Evolutionary conservation across 257 asterid species (phyloP).

Genomic region (Nicotiana paniculata): DNA sequence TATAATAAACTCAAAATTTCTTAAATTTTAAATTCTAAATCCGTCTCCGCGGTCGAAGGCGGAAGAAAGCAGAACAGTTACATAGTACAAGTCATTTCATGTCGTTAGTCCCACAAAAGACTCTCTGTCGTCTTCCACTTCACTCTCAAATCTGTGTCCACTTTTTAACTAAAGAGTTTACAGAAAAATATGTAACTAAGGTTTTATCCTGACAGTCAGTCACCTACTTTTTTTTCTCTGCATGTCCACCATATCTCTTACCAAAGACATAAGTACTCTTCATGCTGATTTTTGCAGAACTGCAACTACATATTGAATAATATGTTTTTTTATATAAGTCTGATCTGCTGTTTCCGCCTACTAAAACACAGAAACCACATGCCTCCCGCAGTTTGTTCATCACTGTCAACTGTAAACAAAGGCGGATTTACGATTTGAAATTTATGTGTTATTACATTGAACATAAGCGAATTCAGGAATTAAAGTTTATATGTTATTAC

Average conservation of each 20-base stretch:
- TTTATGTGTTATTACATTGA: too few relatives aligned
- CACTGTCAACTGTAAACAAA: too few relatives aligned
- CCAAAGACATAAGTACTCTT: not conserved
- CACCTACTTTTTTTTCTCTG: not conserved
- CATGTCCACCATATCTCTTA: constrained; percentile 11
- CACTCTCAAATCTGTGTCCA: constrained; percentile 10
- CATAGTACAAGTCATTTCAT: not conserved
- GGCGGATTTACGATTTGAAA: too few relatives aligned
- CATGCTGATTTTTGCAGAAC: too few relatives aligned
- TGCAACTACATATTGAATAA: too few relatives aligned
- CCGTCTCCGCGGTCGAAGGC: not conserved
- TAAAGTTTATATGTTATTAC: too few relatives aligned
- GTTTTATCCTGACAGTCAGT: not conserved
- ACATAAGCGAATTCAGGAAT: too few relatives aligned
- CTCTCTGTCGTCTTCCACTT: constrained; percentile 4
- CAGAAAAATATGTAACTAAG: not conserved
- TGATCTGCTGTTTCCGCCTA: not conserved
- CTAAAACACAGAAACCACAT: constrained; percentile 10
- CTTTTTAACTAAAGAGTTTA: constrained; percentile 2
- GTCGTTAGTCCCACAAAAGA: constrained; percentile 12
- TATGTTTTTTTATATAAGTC: not conserved
- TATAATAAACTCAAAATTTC: too few relatives aligned
- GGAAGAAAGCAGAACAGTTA: constrained; percentile 4
- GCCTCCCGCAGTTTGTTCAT: not conserved
- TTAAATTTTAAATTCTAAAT: too few relatives aligned